Evolutionary conservation across 179 eudicot genomes (phyloP).

Genomic region (Actinidia arguta): DNA sequence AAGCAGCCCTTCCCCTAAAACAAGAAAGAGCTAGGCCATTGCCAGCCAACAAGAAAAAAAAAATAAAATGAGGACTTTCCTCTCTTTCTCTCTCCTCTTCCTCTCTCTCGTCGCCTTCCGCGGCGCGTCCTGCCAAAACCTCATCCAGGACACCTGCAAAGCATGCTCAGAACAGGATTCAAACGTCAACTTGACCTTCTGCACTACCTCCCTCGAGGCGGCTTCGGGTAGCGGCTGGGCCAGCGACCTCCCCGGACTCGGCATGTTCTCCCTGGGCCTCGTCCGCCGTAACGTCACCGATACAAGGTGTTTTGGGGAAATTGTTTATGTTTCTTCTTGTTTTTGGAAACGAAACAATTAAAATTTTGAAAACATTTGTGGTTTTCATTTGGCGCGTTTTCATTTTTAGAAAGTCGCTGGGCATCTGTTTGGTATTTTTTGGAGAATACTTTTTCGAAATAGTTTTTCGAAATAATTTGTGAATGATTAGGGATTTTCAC

Average conservation of each 20-base stretch:
- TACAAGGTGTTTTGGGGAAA: neutral
- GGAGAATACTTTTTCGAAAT: too few relatives aligned
- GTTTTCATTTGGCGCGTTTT: too few relatives aligned
- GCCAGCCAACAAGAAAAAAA: neutral
- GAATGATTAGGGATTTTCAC: too few relatives aligned
- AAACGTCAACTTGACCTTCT: slow-evolving; percentile 48
- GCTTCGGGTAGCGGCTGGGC: slow-evolving; percentile 62
- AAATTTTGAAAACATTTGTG: too few relatives aligned
- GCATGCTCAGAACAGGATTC: slow-evolving; percentile 41
- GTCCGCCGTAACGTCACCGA: slow-evolving; percentile 47
- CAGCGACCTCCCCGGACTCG: slow-evolving; percentile 34
- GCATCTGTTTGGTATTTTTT: too few relatives aligned
- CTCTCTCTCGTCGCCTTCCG: neutral
- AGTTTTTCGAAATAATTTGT: too few relatives aligned
- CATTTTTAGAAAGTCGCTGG: too few relatives aligned
- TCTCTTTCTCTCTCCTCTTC: neutral
- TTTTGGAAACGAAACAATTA: neutral
- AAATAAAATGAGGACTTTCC: neutral
- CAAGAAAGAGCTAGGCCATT: neutral
- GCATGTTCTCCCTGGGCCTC: slow-evolving; percentile 50
- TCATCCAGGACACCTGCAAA: slow-evolving; percentile 44
- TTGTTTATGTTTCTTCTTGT: neutral
- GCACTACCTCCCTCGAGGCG: slow-evolving; percentile 53
- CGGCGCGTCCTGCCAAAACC: slow-evolving; percentile 1
- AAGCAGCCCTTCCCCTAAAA: neutral